Evolutionary conservation across 1,284 basidiomycete species (phyloP), one percentile per base, ranked within the genome.

Genomic region (Trametes polyzona): DNA sequence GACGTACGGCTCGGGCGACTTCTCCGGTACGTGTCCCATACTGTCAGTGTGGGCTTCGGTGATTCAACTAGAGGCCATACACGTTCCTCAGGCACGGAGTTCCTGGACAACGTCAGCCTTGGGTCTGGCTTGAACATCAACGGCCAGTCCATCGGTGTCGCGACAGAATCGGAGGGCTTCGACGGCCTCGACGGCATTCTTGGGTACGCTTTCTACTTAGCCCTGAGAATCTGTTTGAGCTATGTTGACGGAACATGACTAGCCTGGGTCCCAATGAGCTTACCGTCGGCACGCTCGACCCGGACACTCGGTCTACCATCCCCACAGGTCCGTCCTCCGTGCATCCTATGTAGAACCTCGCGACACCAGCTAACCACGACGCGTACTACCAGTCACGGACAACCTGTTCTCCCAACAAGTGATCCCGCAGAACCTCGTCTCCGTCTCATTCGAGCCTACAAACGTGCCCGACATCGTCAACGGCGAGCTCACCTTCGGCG

Each of bases 71-170:
- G 11, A 4, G 4, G 19, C 17, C 12, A 6, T 11, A 8, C 8
- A 46, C 3, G 10, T 23, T 39, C 1, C 24, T 8, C 9, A 67
- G 73, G 74, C 36, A 67, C 52, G 3, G 80, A 84, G 63, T 83
- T 73, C 67, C 74, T 67, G 27, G 84, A 86, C 67, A 67, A 67
- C 11, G 70, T 78, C 26, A 67, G 71, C 1, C 59, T 77, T 37
- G 67, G 69, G 16, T 42, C 51, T 5, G 67, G 67, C 40, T 53
- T 76, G 33, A 66, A 65, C n/a, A 70, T 77, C 62, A 47, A 57
- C 17, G 47, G 69, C 11, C 85, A 87, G 65, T 83, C 81, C 16
- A 84, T 87, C 56, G 85, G 84, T 58, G 82, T 83, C 52, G 84
- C 85, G 24, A 69, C 75, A 5, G 65, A 12, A 0, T 69, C 76